Base-by-base conservation (phyloP, 495 filamentous ascomycete genomes). In the Penicillium flavigenum region DNA sequence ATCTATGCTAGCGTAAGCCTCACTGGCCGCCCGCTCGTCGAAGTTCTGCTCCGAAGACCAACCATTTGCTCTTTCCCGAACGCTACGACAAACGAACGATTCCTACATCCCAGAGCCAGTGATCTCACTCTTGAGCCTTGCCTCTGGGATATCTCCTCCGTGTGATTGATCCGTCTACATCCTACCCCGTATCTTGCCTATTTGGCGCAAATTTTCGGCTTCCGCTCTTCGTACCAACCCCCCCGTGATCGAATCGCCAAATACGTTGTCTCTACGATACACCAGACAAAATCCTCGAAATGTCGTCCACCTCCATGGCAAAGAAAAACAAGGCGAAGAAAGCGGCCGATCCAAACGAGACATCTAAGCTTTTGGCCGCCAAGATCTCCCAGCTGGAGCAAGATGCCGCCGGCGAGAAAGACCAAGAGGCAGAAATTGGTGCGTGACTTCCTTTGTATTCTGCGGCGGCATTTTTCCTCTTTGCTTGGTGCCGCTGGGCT, bases 371-470 rank as follows among this genome's bases (percentile, higher is more conserved):
- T 54, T 81, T 98, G 47, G 88, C 90, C 27, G 90, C 91, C 29
- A 92, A 93, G 72, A 97, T 98, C 62, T 93, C 92, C 24, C 95
- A 98, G 78, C 75, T 98, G 61, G 94, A 98, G 72, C 86, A 88
- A 38, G 91, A 96, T 79, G 87, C 87, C 50, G 91, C 91, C 22
- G 90, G 90, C 51, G 92, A 97, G 62, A 96, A 94, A 75, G 92
- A 97, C 59, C 90, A 97, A 72, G 92, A 96, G 70, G 86, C 84
- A 56, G 94, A 97, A 77, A 97, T 98, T 71, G 94, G 92, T 97
- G 80, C 69, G 92, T 92, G 55, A 61, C 57, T 61, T 59, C 51
- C 62, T 59, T 39, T 54, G 49, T 61, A n/a, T 51, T 39, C 42
- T 59, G 29, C 34, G 31, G 44, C 16, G 57, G 27, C 50, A 41